Conservation (phyloP, 2,329 filamentous ascomycete genomes). For the Penicillium sumatraense region DNA sequence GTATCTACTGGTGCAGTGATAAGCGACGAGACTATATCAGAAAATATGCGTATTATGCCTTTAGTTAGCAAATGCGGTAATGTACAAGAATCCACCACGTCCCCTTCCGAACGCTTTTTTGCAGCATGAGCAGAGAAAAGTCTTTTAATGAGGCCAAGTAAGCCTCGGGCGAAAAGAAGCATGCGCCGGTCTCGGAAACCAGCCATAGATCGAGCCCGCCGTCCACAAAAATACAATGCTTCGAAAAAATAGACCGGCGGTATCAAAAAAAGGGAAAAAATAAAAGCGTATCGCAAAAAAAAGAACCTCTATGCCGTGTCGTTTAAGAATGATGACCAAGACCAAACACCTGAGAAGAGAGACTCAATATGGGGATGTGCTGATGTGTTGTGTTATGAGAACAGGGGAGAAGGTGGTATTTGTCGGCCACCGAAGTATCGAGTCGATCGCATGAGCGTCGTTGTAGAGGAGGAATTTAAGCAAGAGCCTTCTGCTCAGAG, state of each 20-base stretch:
- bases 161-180: slow-evolving; percentile 16
- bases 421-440: slow-evolving; percentile 24
- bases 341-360: slow-evolving; percentile 48
- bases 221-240: slow-evolving; percentile 34
- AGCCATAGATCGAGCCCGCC: slow-evolving; percentile 31
- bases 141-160: slow-evolving; percentile 10
- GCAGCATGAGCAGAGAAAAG: slow-evolving; percentile 22
- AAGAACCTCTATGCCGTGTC: slow-evolving; percentile 42
- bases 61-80: slow-evolving; percentile 35
- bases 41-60: slow-evolving; percentile 33
- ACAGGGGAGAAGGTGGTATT: slow-evolving; percentile 25
- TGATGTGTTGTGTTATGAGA: slow-evolving; percentile 15
- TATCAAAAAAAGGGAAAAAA: slow-evolving; percentile 30
- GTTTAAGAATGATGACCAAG: slow-evolving; percentile 37
- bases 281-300: slow-evolving; percentile 13
- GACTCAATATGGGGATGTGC: slow-evolving; percentile 31
- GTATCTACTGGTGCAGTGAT: neutral
- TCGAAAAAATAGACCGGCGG: slow-evolving; percentile 28
- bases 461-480: slow-evolving; percentile 28
- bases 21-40: slow-evolving; percentile 4
- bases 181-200: slow-evolving; percentile 30
- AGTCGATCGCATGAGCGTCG: slow-evolving; percentile 16
- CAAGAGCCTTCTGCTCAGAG: slow-evolving; percentile 41
- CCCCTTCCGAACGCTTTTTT: slow-evolving; percentile 21
- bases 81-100: slow-evolving; percentile 37